Evolutionary conservation across 2,329 filamentous ascomycete genomes (phyloP).

Genomic region (Pochonia chlamydosporia): DNA sequence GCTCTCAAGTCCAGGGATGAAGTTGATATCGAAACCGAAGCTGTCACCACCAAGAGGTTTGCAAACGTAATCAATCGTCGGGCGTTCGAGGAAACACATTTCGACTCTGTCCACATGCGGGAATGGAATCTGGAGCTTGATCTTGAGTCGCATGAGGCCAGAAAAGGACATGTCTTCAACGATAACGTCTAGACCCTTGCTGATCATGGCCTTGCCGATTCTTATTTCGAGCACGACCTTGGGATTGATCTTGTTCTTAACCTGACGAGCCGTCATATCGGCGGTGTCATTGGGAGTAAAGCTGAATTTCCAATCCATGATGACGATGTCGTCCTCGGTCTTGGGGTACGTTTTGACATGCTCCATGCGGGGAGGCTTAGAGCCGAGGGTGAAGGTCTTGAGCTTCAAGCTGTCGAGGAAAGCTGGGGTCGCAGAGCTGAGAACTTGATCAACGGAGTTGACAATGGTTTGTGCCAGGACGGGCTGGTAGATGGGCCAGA

Average conservation of each 20-base stretch:
- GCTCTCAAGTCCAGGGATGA: constrained; percentile 86
- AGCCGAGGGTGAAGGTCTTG: constrained; percentile 88
- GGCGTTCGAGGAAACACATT: constrained; percentile 86
- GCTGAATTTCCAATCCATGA: constrained; percentile 99
- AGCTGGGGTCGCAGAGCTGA: constrained; percentile 84
- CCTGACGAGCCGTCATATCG: constrained; percentile 83
- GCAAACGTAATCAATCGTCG: constrained; percentile 92
- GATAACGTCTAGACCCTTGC: constrained; percentile 94
- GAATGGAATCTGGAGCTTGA: constrained; percentile 94
- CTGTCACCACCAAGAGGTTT: constrained; percentile 94
- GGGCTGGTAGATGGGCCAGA: constrained; percentile 98
- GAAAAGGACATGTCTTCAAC: constrained; percentile 97
- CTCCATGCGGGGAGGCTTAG: constrained; percentile 91
- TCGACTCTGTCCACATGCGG: constrained; percentile 93
- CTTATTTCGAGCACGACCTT: constrained; percentile 94
- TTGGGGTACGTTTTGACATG: constrained; percentile 98
- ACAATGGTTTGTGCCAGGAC: constrained; percentile 89
- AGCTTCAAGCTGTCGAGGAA: constrained; percentile 92
- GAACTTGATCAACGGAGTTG: constrained; percentile 89
- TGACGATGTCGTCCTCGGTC: constrained; percentile 86
- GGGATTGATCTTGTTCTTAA: constrained; percentile 94
- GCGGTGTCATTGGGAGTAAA: constrained; percentile 93
- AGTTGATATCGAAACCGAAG: constrained; percentile 98
- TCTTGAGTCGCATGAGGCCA: constrained; percentile 92
- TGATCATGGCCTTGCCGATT: constrained; percentile 92